phyloP scores from a whole-genome alignment of 148 eudicot genomes.

The Chenopodium berlandieri region DNA sequence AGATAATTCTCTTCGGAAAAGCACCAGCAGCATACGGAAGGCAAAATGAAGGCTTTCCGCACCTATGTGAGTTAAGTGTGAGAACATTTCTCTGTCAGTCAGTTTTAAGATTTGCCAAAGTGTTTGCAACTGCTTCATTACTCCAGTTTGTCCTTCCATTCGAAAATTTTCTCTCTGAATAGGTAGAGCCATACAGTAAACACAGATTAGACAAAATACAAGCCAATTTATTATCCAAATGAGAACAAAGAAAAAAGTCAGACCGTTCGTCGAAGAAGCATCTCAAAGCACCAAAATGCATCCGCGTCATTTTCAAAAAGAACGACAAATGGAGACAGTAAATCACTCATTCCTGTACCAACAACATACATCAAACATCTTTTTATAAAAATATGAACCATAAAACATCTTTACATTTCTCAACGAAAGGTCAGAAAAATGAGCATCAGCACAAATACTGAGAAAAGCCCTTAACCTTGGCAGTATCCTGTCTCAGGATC shows the following conservation, averaged over 20 bases:
- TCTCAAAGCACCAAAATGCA: constrained; percentile 99
- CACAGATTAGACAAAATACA: constrained; percentile 20
- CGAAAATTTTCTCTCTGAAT: constrained; percentile 84
- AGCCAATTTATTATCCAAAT: background rate
- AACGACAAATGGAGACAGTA: constrained; percentile 91
- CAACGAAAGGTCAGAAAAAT: constrained; percentile 3
- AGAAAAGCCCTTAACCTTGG: constrained; percentile 63
- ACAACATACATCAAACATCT: constrained; percentile 20
- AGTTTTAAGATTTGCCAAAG: constrained; percentile 84
- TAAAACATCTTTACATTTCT: background rate
- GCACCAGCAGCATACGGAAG: constrained; percentile 93
- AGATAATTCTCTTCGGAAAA: constrained; percentile 91
- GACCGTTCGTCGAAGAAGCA: constrained; percentile 96
- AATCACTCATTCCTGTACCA: constrained; percentile 89
- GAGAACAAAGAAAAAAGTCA: constrained; percentile 13
- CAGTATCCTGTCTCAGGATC: constrained; percentile 98
- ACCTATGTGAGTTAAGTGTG: constrained; percentile 83
- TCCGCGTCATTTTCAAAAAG: constrained; percentile 98
- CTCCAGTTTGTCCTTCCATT: constrained; percentile 97
- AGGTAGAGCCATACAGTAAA: constrained; percentile 10
- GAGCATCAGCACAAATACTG: constrained; percentile 1
- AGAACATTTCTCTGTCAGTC: constrained; percentile 81
- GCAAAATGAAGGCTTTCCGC: constrained; percentile 99
- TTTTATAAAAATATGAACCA: background rate
- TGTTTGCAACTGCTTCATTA: constrained; percentile 92